Conservation (phyloP, 768 basidiomycete genomes). For the Inosperma sp. region DNA sequence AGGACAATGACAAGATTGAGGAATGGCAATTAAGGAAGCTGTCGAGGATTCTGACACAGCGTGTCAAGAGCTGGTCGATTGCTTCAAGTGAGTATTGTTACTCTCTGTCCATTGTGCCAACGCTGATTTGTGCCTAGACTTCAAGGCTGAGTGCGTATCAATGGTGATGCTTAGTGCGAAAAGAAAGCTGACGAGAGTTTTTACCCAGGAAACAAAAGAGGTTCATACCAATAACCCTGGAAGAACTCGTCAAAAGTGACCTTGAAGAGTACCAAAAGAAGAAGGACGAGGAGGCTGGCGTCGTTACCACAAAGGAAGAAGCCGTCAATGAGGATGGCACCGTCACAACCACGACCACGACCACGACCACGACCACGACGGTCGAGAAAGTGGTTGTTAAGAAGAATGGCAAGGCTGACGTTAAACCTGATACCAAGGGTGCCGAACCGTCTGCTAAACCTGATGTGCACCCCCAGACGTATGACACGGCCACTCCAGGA, state of each 20-base stretch:
- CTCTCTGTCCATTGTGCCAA: neutral
- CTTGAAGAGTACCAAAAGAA: conserved; percentile 32
- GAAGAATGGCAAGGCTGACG: conserved; percentile 6
- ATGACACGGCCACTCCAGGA: no score
- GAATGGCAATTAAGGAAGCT: conserved; percentile 38
- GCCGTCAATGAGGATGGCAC: conserved; percentile 22
- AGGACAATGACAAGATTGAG: conserved; percentile 22
- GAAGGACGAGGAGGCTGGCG: conserved; percentile 24
- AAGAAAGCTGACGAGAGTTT: no score
- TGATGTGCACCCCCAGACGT: no score
- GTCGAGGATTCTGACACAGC: conserved; percentile 38
- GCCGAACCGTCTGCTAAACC: no score
- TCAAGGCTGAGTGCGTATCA: conserved; percentile 33
- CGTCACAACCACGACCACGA: conserved; percentile 28
- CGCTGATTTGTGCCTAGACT: conserved; percentile 22
- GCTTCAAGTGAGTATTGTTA: conserved; percentile 36
- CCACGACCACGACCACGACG: conserved; percentile 26
- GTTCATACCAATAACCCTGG: conserved; percentile 33
- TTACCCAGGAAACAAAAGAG: conserved; percentile 23
- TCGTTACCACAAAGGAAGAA: conserved; percentile 21
- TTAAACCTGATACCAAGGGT: neutral
- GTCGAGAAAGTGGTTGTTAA: conserved; percentile 25
- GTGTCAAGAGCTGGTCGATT: conserved; percentile 44
- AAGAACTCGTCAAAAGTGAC: conserved; percentile 34
- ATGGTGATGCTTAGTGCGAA: no score